Conservation (phyloP, 495 filamentous ascomycete species). For the Symbiotaphrina buchneri region DNA sequence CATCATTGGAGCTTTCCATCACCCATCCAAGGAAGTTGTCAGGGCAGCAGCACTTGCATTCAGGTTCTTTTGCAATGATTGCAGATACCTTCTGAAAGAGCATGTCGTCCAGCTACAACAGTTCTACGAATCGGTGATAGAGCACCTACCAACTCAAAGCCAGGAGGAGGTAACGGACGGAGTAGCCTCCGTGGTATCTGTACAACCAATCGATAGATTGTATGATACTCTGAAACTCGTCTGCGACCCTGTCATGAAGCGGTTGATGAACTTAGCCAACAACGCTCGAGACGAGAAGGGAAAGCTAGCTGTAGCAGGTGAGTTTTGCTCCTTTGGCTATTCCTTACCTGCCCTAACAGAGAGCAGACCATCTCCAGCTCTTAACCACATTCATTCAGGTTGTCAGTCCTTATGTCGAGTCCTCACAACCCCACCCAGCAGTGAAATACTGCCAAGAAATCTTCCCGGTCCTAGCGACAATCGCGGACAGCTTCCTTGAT, state of each 20-base stretch:
- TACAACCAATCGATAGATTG: conserved; percentile 56
- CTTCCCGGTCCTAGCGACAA: conserved; percentile 60
- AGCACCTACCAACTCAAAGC: conserved; percentile 60
- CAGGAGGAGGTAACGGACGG: conserved; percentile 94
- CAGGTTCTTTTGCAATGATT: conserved; percentile 92
- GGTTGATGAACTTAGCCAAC: conserved; percentile 73
- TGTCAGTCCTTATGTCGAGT: conserved; percentile 55
- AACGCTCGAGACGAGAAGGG: conserved; percentile 57
- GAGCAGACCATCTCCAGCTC: conserved; percentile 63
- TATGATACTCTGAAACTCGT: conserved; percentile 75
- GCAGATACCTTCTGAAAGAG: conserved; percentile 57
- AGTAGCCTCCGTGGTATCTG: conserved; percentile 72
- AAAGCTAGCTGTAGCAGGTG: conserved; percentile 67
- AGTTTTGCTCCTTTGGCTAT: too few relatives aligned
- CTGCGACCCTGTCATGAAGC: conserved; percentile 75
- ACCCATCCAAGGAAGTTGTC: conserved; percentile 66
- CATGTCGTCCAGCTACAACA: conserved; percentile 67
- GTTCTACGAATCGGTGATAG: conserved; percentile 76
- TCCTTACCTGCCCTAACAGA: not conserved
- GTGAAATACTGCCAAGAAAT: conserved; percentile 94
- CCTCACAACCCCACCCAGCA: conserved; percentile 59
- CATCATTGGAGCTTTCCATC: conserved; percentile 76
- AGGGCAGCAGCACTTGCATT: conserved; percentile 83
- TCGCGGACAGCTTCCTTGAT: conserved; percentile 64
- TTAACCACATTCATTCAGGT: conserved; percentile 73